phyloP scores from a whole-genome alignment of 768 basidiomycete species.

The Mycena venus region DNA sequence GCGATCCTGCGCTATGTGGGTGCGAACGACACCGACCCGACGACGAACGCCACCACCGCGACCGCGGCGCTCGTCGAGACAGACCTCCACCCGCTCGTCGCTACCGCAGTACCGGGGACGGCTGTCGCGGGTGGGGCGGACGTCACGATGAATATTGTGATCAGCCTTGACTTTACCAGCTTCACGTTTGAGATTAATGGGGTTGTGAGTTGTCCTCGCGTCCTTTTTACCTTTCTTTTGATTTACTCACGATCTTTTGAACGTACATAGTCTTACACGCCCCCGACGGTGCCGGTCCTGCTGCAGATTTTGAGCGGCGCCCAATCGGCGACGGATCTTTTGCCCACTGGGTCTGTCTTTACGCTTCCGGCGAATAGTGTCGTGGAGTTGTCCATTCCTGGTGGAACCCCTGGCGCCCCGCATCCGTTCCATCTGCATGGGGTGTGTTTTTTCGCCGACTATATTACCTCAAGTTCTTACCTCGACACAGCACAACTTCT shows the following conservation, averaged over 20 bases:
- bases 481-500: constrained; percentile 43
- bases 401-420: constrained; percentile 31
- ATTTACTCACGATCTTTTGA: neutral
- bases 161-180: constrained; percentile 10
- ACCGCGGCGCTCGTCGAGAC: constrained; percentile 52
- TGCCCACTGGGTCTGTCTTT: neutral
- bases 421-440: constrained; percentile 35
- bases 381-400: constrained; percentile 38
- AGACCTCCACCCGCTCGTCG: constrained; percentile 47
- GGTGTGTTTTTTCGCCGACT: neutral
- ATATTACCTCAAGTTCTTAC: neutral
- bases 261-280: constrained; percentile 36
- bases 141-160: constrained; percentile 18
- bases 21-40: constrained; percentile 44
- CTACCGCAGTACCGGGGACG: constrained; percentile 46
- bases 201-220: neutral
- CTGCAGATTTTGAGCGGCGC: constrained; percentile 36
- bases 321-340: constrained; percentile 14
- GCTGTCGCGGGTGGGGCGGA: constrained; percentile 35
- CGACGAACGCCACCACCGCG: constrained; percentile 37
- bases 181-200: constrained; percentile 25
- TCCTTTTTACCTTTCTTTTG: too few species aligned
- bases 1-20: constrained; percentile 68
- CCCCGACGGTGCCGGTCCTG: constrained; percentile 10
- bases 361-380: neutral